Percentiles rank a stretch among this genome's conserved stretches.
phyloP scores from a whole-genome alignment of 768 basidiomycete species.

The Termitomyces sp. region DNA sequence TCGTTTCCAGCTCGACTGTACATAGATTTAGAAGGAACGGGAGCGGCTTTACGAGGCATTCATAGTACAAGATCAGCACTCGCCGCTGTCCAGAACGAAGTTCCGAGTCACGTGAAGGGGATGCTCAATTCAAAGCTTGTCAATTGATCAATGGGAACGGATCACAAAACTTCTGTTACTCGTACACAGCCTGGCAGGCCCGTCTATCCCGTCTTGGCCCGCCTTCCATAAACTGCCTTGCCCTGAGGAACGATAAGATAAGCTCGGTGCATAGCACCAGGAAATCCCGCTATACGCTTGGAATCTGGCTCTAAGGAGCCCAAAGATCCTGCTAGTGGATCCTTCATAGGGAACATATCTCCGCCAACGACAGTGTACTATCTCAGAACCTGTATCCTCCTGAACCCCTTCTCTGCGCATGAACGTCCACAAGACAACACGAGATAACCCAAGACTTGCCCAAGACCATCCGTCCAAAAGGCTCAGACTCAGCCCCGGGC shows the following conservation, averaged over 20 bases:
- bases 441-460: not conserved
- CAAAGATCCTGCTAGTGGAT: too few species aligned
- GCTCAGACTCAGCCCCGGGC: not conserved
- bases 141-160: not conserved
- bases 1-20: too few species aligned
- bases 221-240: not conserved
- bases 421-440: not conserved
- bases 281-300: not conserved
- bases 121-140: not conserved
- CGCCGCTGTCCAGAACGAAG: not conserved
- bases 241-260: not conserved
- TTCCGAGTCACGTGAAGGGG: not conserved
- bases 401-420: not conserved
- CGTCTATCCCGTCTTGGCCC: too few species aligned
- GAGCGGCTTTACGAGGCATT: not conserved
- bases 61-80: not conserved
- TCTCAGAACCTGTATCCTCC: not conserved
- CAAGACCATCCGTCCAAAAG: not conserved
- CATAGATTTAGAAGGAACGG: not conserved
- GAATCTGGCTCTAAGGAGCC: not conserved
- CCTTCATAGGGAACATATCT: too few species aligned
- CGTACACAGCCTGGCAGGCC: not conserved
- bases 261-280: not conserved
- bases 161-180: not conserved
- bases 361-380: not conserved